phyloP scores from a whole-genome alignment of 2,329 filamentous ascomycete genomes.

The Fusarium algeriense region DNA sequence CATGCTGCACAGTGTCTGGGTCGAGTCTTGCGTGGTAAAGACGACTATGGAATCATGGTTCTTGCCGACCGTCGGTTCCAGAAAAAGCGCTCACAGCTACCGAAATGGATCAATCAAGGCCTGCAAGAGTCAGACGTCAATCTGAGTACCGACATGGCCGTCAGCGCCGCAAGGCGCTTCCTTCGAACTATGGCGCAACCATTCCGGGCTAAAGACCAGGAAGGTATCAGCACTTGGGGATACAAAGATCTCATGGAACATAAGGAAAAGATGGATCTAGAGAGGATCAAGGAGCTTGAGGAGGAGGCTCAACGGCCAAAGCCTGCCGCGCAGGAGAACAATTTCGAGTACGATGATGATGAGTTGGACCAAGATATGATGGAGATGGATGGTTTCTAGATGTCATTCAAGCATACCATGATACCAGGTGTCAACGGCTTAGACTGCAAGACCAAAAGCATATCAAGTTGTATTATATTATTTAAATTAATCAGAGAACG shows the following conservation, averaged over 20 bases:
- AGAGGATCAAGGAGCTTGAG: constrained; percentile 73
- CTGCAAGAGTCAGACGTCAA: constrained; percentile 88
- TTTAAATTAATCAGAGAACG: constrained; percentile 14
- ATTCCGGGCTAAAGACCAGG: constrained; percentile 84
- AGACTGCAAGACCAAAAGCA: constrained; percentile 8
- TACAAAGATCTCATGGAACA: constrained; percentile 81
- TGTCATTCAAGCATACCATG: neutral
- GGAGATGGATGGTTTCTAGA: constrained; percentile 58
- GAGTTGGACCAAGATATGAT: constrained; percentile 68
- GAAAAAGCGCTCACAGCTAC: constrained; percentile 89
- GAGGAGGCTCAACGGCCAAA: constrained; percentile 52
- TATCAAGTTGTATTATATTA: constrained; percentile 24
- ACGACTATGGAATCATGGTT: constrained; percentile 99
- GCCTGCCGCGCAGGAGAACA: constrained; percentile 47
- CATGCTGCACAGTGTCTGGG: constrained; percentile 97
- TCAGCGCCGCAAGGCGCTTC: constrained; percentile 89
- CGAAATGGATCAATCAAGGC: constrained; percentile 96
- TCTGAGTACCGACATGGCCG: constrained; percentile 94
- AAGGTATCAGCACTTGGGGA: constrained; percentile 94
- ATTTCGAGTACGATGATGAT: constrained; percentile 66
- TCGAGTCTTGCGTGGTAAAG: constrained; percentile 93
- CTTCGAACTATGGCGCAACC: constrained; percentile 92
- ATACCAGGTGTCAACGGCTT: neutral
- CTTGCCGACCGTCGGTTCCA: constrained; percentile 93
- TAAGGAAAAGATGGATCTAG: constrained; percentile 79